Evolutionary conservation across 495 filamentous ascomycete genomes (phyloP).

Genomic region (Bacidia rubella): DNA sequence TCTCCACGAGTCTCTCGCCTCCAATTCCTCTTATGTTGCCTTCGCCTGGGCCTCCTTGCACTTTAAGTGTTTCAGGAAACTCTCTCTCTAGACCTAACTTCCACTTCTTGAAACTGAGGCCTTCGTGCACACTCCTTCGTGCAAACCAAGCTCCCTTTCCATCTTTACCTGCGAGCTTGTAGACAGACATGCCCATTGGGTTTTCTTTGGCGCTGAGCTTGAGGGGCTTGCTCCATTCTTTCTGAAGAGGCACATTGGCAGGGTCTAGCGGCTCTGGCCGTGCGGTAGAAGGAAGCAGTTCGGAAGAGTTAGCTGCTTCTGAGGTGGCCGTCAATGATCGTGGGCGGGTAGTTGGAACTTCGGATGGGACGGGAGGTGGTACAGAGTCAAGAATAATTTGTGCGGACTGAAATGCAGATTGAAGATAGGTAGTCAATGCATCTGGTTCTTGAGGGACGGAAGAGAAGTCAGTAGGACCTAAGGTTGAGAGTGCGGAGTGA

Average conservation of each 20-base stretch:
- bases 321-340: slow-evolving; percentile 28
- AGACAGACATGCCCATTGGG: slow-evolving; percentile 60
- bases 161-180: slow-evolving; percentile 66
- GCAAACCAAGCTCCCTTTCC: slow-evolving; percentile 85
- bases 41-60: slow-evolving; percentile 44
- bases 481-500: slow-evolving; percentile 59
- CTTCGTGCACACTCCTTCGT: slow-evolving; percentile 67
- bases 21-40: slow-evolving; percentile 74
- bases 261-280: slow-evolving; percentile 36
- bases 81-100: slow-evolving; percentile 36
- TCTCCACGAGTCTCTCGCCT: slow-evolving; percentile 58
- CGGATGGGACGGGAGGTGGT: slow-evolving; percentile 39
- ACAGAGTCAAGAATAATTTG: slow-evolving; percentile 66
- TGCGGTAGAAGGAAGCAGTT: slow-evolving; percentile 38
- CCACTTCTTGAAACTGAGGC: slow-evolving; percentile 59
- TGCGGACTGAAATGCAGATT: slow-evolving; percentile 47
- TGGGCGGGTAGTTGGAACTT: slow-evolving; percentile 19
- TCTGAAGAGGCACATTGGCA: slow-evolving; percentile 41
- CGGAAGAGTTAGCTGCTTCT: slow-evolving; percentile 26
- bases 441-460: slow-evolving; percentile 42
- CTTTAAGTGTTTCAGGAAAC: slow-evolving; percentile 50
- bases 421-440: slow-evolving; percentile 36
- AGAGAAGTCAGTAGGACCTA: slow-evolving; percentile 58
- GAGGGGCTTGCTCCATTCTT: slow-evolving; percentile 75
- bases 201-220: slow-evolving; percentile 61